Conservation (phyloP, 2,329 filamentous ascomycete genomes). For the Alternaria incomplexa region DNA sequence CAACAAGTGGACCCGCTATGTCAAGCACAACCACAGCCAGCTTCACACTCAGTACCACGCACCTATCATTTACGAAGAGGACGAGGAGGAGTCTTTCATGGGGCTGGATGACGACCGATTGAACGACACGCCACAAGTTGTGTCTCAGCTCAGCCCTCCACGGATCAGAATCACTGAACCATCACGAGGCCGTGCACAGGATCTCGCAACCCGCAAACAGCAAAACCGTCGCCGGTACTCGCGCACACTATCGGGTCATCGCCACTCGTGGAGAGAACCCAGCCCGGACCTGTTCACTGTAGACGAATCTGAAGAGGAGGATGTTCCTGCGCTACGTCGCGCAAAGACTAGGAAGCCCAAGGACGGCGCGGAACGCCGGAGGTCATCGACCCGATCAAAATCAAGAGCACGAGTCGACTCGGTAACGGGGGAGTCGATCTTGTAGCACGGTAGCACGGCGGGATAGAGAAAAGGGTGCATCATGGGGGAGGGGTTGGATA, state of each 20-base stretch:
- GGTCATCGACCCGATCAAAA: conserved; percentile 39
- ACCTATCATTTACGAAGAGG: conserved; percentile 33
- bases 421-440: conserved; percentile 37
- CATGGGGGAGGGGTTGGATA: conserved; percentile 1
- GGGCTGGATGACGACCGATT: conserved; percentile 45
- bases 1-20: conserved; percentile 50
- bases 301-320: conserved; percentile 49
- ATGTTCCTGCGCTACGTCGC: conserved; percentile 30
- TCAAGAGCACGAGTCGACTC: conserved; percentile 34
- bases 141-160: conserved; percentile 38
- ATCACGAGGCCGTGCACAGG: conserved; percentile 46
- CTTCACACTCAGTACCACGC: conserved; percentile 44
- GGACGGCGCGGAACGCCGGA: conserved; percentile 44
- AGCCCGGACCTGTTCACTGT: conserved; percentile 52
- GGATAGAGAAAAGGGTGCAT: not conserved
- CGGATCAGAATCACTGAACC: conserved; percentile 39
- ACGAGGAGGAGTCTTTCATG: conserved; percentile 46
- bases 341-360: conserved; percentile 42
- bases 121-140: conserved; percentile 36
- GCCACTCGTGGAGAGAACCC: conserved; percentile 51
- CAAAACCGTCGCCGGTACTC: conserved; percentile 40
- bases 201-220: conserved; percentile 40
- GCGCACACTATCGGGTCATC: conserved; percentile 47
- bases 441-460: conserved; percentile 19
- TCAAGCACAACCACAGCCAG: conserved; percentile 43